phyloP scores from a whole-genome alignment of 2,329 filamentous ascomycete genomes.

The Clarireedia homoeocarpa region DNA sequence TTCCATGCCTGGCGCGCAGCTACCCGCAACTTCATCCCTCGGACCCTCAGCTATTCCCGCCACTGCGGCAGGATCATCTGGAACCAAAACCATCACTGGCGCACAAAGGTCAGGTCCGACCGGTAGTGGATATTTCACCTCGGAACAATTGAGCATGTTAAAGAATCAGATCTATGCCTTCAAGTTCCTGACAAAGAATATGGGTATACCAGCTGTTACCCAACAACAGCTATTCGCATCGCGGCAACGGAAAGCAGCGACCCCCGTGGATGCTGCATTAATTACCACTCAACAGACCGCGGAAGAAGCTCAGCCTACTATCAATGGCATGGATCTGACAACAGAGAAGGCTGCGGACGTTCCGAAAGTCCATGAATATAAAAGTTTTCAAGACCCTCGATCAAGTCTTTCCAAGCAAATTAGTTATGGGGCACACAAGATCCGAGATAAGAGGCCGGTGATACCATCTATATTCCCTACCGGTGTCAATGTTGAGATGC shows the following conservation, averaged over 20 bases:
- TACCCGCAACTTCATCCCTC: conserved; percentile 20
- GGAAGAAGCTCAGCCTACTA: conserved; percentile 31
- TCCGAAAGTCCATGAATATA: conserved; percentile 46
- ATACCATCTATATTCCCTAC: conserved; percentile 84
- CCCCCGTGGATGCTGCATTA: conserved; percentile 15
- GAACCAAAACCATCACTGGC: conserved; percentile 19
- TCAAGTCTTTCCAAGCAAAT: conserved; percentile 42
- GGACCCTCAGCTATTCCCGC: conserved; percentile 26
- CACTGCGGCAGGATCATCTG: conserved; percentile 15
- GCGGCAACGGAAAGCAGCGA: conserved; percentile 49
- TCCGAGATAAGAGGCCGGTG: conserved; percentile 67
- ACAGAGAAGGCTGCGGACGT: conserved; percentile 22
- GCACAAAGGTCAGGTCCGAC: conserved; percentile 20
- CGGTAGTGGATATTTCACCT: conserved; percentile 57
- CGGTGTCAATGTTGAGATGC: conserved; percentile 78
- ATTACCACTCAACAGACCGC: conserved; percentile 19
- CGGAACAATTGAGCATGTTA: conserved; percentile 70
- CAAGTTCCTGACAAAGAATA: conserved; percentile 81
- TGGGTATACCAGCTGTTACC: conserved; percentile 68
- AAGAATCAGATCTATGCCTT: conserved; percentile 87
- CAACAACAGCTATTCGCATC: conserved; percentile 78
- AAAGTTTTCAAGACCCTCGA: conserved; percentile 62
- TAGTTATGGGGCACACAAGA: conserved; percentile 71
- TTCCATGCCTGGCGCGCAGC: conserved; percentile 16
- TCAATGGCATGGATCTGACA: conserved; percentile 30